Base-by-base conservation (phyloP, 1,284 basidiomycete species). In the Sporisorium iseilematis-ciliati region DNA sequence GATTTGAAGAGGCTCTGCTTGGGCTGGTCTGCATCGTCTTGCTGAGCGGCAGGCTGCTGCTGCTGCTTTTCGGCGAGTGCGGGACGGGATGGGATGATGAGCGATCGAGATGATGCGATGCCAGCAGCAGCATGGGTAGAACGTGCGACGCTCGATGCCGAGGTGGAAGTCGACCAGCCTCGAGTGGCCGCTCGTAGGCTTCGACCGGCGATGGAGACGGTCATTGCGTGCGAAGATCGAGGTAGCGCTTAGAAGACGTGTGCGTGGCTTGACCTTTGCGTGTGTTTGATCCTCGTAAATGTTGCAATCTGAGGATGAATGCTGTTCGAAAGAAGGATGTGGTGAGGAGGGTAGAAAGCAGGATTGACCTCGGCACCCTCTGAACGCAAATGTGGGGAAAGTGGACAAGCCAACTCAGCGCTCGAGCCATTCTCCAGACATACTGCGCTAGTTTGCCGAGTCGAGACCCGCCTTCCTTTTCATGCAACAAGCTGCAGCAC, bases 1-100 rank as follows among this genome's bases (percentile, higher is more conserved):
- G 82, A 77, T 62, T 78, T 75, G 73, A 75, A 57, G 23, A 75
- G 57, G 54, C 67, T 64, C 38, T 75, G 73, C 57, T 75, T 70
- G 38, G 62, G 72, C 21, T 63, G 60, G 1, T 50, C 11, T 1
- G 25, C 25, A 7, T 68, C 60, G 25, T 59, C 25, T 14, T 26
- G 21, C 12, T 53, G 29, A 10, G 62, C 31, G 16, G 25, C 26
- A 7, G 50, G 7, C 21, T 52, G 21, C 4, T 50, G 18, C 23
- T 43, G 33, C 41, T 43, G 33, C 41, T 66, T 55, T 18, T 54
- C 72, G n/a, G 57, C 53, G 7, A 57, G 25, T 4, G 16, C 16
- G 29, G 67, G 49, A 7, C 57, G 57, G 5, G 67, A 70, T 11
- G 73, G 73, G 16, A 67, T 46, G 61, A 71, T 62, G 51, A 75